These are phyloP conservation scores for Pythium diclinum DNA, from an alignment of 352 stramenopile species.

Conservation along the genomic window DNA sequence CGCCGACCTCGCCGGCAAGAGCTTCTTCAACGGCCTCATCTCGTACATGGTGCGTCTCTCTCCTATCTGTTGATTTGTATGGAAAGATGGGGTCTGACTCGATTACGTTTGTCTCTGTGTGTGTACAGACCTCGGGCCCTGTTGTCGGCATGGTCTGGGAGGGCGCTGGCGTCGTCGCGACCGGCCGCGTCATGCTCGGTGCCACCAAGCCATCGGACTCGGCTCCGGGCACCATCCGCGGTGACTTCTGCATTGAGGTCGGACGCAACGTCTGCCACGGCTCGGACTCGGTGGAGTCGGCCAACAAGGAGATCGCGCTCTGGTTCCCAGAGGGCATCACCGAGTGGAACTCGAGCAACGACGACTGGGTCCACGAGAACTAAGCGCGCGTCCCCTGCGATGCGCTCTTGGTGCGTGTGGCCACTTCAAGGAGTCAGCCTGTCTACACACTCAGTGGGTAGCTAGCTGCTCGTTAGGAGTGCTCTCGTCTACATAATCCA, in stretches of 20 bases:
- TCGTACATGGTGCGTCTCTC: constrained; percentile 88
- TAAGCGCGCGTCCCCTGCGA: constrained; percentile 31
- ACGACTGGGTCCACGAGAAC: constrained; percentile 97
- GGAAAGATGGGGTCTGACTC: neutral
- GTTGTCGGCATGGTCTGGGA: constrained; percentile 95
- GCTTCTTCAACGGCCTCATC: constrained; percentile 94
- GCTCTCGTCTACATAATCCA: constrained; percentile 13
- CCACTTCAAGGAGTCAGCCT: neutral
- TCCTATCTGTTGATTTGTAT: neutral
- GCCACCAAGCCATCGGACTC: constrained; percentile 95
- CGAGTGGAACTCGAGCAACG: constrained; percentile 89
- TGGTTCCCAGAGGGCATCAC: constrained; percentile 96
- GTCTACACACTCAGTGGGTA: constrained; percentile 7
- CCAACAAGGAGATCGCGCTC: constrained; percentile 96
- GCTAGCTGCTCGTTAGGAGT: neutral
- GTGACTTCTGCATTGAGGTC: constrained; percentile 95
- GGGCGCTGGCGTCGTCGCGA: constrained; percentile 90
- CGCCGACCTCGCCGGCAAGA: constrained; percentile 91
- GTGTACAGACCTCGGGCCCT: constrained; percentile 74
- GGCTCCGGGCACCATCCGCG: constrained; percentile 95
- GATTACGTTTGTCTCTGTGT: neutral
- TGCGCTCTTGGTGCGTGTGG: constrained; percentile 6
- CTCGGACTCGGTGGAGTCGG: constrained; percentile 96
- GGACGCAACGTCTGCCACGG: constrained; percentile 96
- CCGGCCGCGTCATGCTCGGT: constrained; percentile 96